These are phyloP conservation scores for Friedmanniomyces simplex DNA, from an alignment of 495 filamentous ascomycete genomes.

Conservation along the genomic window DNA sequence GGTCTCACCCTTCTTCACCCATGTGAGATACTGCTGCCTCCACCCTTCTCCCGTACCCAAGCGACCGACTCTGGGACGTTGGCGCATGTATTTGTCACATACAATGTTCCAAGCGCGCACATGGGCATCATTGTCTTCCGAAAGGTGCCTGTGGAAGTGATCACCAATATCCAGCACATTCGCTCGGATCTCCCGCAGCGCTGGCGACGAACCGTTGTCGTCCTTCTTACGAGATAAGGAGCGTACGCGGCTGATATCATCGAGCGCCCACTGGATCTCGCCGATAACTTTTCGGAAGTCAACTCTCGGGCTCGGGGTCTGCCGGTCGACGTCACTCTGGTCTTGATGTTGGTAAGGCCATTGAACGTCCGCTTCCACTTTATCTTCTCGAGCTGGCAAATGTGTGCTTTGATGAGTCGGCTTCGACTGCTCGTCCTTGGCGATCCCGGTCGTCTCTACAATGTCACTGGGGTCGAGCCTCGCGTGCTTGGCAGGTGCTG, in stretches of 20 bases:
- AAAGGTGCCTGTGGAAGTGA: background rate
- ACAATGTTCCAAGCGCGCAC: background rate
- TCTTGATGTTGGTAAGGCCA: background rate
- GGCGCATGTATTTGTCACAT: background rate
- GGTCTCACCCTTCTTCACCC: background rate
- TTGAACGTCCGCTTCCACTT: too few relatives aligned
- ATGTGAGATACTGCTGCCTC: background rate
- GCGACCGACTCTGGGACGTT: background rate
- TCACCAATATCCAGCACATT: background rate
- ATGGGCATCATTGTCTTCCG: background rate
- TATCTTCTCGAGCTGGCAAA: too few relatives aligned
- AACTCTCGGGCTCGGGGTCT: too few relatives aligned
- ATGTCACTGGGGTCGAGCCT: too few relatives aligned
- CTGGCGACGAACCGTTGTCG: too few relatives aligned
- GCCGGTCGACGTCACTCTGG: background rate
- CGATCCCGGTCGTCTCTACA: too few relatives aligned
- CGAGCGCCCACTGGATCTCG: background rate
- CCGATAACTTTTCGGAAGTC: background rate
- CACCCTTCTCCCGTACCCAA: background rate
- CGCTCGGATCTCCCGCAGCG: too few relatives aligned
- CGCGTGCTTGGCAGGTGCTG: too few relatives aligned
- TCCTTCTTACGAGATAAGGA: too few relatives aligned
- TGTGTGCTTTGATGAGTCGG: too few relatives aligned
- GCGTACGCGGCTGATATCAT: background rate
- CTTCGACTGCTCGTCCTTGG: too few relatives aligned